phyloP scores from a whole-genome alignment of 176 grass and related monocot species.

The Oryza coarctata region DNA sequence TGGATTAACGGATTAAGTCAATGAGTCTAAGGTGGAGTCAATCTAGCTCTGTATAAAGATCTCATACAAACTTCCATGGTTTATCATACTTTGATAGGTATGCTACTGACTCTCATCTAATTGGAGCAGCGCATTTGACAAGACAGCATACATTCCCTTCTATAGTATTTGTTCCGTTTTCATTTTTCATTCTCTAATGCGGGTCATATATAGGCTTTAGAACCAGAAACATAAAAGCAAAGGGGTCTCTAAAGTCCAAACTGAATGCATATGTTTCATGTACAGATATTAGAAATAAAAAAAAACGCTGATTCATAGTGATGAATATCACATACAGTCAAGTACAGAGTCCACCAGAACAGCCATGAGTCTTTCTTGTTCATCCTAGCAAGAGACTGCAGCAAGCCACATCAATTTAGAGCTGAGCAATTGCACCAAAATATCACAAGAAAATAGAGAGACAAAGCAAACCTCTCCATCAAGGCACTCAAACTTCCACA shows the following conservation, averaged over 20 bases:
- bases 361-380: slow-evolving; percentile 96
- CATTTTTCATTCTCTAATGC: background rate
- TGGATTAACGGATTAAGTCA: background rate
- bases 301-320: background rate
- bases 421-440: background rate
- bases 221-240: background rate
- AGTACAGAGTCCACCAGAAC: slow-evolving; percentile 96
- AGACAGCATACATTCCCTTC: background rate
- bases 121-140: background rate
- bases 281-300: background rate
- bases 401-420: background rate
- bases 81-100: background rate
- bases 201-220: background rate
- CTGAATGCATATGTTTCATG: background rate
- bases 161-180: background rate
- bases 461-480: slow-evolving; percentile 59
- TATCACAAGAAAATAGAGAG: background rate
- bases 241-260: background rate
- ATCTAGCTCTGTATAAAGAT: background rate
- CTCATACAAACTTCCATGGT: background rate
- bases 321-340: slow-evolving; percentile 54
- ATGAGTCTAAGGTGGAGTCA: background rate
- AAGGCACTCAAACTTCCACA: slow-evolving; percentile 91
- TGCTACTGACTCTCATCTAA: background rate
- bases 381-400: slow-evolving; percentile 85